Evolutionary conservation across 768 basidiomycete genomes (phyloP), one percentile per base, ranked within the genome.

Genomic region (Gloeopeniophorella convolvens): DNA sequence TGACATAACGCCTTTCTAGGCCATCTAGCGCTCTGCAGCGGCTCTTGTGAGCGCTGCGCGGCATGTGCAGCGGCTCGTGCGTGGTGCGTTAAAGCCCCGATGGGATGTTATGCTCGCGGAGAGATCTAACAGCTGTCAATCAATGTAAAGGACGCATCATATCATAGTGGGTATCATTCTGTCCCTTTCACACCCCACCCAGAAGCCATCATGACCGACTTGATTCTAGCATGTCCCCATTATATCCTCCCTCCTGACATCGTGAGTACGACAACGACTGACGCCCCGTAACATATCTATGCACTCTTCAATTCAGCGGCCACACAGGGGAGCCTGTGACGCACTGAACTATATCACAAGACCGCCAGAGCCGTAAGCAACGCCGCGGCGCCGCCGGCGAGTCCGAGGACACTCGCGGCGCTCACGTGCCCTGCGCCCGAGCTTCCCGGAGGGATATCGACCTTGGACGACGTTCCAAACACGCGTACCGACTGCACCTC

Each of bases 401-500:
- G 42, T 13, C n/a, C 28, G 5, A 33, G 33, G n/a, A 15, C 28
- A 13, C 3, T 6, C 15, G 6, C 12, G 21, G 21, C 3, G 36
- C 8, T n/a, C n/a, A n/a, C 12, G 28, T 3, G 44, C 12, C 36
- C 31, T 13, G 28, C 30, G 9, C 36, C 30, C 15, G 20, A 39
- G 36, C n/a, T 10, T 4, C n/a, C 27, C 10, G 13, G 34, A 31
- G n/a, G n/a, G n/a, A 27, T 16, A 30, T 24, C 43, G 35, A 45
- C 18, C 12, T 26, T 12, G 9, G 44, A 3, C 2, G 51, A 48
- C 12, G 51, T 52, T 27, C 48, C 58, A 51, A 58, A 64, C 27
- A 60, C 61, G 28, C 69, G 68, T 49, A 75, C 59, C 42, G 66
- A 68, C 26, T 62, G 60, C 58, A 75, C 65, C 60, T 74, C 73